phyloP scores from a whole-genome alignment of 2,329 filamentous ascomycete species.

The Pseudogymnoascus verrucosus region DNA sequence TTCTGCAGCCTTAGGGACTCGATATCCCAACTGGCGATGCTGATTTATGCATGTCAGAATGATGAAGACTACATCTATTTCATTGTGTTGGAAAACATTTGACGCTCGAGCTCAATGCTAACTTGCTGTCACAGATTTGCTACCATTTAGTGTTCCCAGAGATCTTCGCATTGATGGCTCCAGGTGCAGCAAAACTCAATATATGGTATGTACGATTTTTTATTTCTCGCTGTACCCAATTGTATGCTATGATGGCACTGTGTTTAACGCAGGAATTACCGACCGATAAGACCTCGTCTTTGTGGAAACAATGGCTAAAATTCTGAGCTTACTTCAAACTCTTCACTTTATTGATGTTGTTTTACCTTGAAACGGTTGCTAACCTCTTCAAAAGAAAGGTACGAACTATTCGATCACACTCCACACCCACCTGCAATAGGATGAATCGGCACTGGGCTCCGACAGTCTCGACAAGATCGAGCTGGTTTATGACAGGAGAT shows the following conservation, averaged over 20 bases:
- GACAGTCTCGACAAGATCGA: constrained; percentile 49
- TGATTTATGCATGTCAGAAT: constrained; percentile 8
- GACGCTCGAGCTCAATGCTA: constrained; percentile 2
- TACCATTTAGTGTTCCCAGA: background rate
- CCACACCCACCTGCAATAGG: constrained; percentile 37
- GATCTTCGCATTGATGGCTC: background rate
- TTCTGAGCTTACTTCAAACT: constrained; percentile 52
- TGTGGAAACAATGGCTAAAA: constrained; percentile 84
- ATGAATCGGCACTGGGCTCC: constrained; percentile 98
- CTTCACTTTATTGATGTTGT: constrained; percentile 12
- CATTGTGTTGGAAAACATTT: background rate
- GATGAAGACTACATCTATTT: background rate
- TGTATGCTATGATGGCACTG: constrained; percentile 3
- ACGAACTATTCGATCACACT: constrained; percentile 7
- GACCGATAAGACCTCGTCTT: constrained; percentile 63
- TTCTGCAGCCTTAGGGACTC: constrained; percentile 7
- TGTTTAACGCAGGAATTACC: constrained; percentile 53
- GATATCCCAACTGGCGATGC: constrained; percentile 8
- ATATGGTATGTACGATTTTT: background rate
- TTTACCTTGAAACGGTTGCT: background rate
- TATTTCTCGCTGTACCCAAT: background rate
- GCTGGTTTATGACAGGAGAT: constrained; percentile 66
- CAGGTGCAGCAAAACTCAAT: background rate
- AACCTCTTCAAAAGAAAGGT: background rate
- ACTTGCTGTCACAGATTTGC: background rate